Base-by-base conservation (phyloP, 129 eudicot species). In the Deinandra increscens region DNA sequence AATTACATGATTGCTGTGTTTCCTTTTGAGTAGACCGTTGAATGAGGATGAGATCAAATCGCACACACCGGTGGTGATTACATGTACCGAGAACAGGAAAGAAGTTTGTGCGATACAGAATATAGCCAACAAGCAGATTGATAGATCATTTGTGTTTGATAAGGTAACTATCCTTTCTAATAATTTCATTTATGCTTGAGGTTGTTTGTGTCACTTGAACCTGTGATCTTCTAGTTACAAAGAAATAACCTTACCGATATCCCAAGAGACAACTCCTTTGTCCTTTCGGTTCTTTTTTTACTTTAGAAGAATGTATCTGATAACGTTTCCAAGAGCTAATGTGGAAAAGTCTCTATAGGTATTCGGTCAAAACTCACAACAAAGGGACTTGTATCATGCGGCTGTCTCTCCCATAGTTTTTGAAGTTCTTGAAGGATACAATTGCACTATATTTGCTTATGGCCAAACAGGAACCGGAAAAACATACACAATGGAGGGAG, bases 381-480 rank as follows among this genome's bases (percentile, higher is more conserved):
- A 88, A 67, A 86, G 88, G 89, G 98, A 92, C 73, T 72, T 92
- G 76, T 93, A 84, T 78, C 92, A 93, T 55, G 85, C 87, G 64
- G 92, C 99, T 11, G 87, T 93, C 12, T 83, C 88, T 41, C 99
- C 99, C 15, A 89, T 93, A 22, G 97, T 93, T 49, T 86, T 83
- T 60, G 99, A 93, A 82, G 97, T 93, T 64, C 86, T 93, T 61
- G 97, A 89, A 64, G 99, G 99, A 50, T 93, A 93, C 75, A 93
- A 93, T 43, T 93, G 99, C 85, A 93, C 99, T 41, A 93, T 93
- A 61, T 93, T 93, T 78, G 99, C 99, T 8, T 93, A 93, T 74
- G 99, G 99, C 55, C 99, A 93, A 78, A 93, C 99, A 13, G 99
- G 99, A 66, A 93, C 99, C 0, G 99, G 99, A 56, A 93, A 93